Conservation (phyloP, 2,329 filamentous ascomycete genomes). For the Aureobasidium subglaciale region DNA sequence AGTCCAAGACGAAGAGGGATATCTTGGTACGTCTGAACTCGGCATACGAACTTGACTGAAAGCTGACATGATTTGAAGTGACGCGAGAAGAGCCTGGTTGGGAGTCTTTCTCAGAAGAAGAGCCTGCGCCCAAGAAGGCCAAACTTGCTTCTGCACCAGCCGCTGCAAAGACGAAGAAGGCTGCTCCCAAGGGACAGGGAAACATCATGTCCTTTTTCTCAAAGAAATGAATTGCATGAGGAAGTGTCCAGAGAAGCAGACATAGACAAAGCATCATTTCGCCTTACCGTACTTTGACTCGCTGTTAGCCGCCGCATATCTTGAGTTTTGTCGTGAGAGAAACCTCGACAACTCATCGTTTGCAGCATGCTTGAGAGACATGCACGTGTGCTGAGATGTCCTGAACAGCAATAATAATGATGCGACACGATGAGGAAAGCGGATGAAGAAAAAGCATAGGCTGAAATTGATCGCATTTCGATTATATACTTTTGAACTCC, state of each 20-base stretch:
- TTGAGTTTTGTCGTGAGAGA: not conserved
- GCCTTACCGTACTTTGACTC: not conserved
- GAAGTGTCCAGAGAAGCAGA: not conserved
- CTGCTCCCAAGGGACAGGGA: slow-evolving; percentile 52
- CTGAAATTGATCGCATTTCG: slow-evolving; percentile 6
- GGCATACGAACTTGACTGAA: not conserved
- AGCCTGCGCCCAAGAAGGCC: slow-evolving; percentile 53
- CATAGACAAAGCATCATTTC: too few relatives aligned
- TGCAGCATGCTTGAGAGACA: too few relatives aligned
- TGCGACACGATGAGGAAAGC: not conserved
- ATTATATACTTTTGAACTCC: slow-evolving; percentile 13
- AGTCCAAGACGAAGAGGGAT: slow-evolving; percentile 80
- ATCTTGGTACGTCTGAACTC: slow-evolving; percentile 58
- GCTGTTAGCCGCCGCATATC: not conserved
- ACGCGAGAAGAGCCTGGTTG: slow-evolving; percentile 77
- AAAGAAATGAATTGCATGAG: slow-evolving; percentile 56
- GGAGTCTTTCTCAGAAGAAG: slow-evolving; percentile 93
- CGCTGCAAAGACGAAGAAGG: slow-evolving; percentile 34
- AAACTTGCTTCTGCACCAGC: slow-evolving; percentile 47
- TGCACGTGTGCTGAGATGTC: too few relatives aligned
- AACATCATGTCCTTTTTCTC: slow-evolving; percentile 90
- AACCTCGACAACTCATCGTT: too few relatives aligned
- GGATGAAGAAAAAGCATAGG: not conserved
- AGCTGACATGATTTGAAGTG: slow-evolving; percentile 47
- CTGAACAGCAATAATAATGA: too few relatives aligned